A percentile compares a stretch with the other conserved stretches of the same genome.
phyloP scores from a whole-genome alignment of 352 stramenopile genomes.

The Globisporangium cederbergense region DNA sequence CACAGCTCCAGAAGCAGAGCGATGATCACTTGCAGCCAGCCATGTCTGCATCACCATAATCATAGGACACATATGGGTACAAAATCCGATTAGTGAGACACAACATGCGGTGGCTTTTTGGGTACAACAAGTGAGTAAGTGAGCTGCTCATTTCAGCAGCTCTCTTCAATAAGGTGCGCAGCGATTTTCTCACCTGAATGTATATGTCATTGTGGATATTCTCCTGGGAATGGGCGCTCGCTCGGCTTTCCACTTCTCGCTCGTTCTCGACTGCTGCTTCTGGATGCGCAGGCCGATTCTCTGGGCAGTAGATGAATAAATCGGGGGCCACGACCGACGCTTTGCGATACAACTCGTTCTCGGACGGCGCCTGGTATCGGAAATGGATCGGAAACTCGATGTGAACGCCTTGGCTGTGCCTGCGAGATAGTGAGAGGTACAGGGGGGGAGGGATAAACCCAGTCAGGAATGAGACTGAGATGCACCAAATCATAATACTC shows the following conservation, averaged over 20 bases:
- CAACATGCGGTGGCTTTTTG: background rate
- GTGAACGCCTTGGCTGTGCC: slow-evolving; percentile 15
- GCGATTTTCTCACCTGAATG: slow-evolving; percentile 3
- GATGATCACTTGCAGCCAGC: background rate
- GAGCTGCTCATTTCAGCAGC: background rate
- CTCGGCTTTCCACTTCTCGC: background rate
- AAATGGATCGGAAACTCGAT: slow-evolving; percentile 59
- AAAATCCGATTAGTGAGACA: slow-evolving; percentile 8
- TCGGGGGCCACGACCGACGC: slow-evolving; percentile 43
- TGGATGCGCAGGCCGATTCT: background rate
- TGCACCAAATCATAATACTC: background rate
- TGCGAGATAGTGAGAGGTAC: no score
- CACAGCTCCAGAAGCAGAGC: slow-evolving; percentile 17
- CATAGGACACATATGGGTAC: slow-evolving; percentile 1
- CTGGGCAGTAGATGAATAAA: slow-evolving; percentile 34
- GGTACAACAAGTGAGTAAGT: background rate
- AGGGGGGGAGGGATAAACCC: no score
- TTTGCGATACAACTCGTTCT: slow-evolving; percentile 30
- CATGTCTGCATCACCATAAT: background rate
- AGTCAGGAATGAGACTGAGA: no score
- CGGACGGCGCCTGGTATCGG: slow-evolving; percentile 53
- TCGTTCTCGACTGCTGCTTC: background rate
- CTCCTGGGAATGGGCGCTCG: background rate
- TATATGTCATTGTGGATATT: slow-evolving; percentile 3
- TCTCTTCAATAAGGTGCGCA: background rate